Base-by-base conservation (phyloP, 305 asterid species). In the Lippia alba region DNA sequence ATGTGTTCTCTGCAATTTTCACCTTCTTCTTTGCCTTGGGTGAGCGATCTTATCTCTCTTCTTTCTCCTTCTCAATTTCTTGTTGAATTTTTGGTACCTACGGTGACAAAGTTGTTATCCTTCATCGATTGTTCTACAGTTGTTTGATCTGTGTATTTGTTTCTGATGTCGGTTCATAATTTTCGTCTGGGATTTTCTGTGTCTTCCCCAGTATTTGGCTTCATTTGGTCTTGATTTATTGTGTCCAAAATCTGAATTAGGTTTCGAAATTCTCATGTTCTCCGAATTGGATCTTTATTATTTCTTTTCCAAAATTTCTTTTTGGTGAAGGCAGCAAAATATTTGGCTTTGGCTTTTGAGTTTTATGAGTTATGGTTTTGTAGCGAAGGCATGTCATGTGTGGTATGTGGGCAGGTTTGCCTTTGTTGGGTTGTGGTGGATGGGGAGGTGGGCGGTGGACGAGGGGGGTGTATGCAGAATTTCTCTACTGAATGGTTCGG, bases 11-110 rank as follows among this genome's bases (percentile, higher is more conserved):
- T 16, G 96, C 96, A 24, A 83, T 94, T 73, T 84, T 91, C 76
- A 94, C 99, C 56, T 91, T 91, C 74, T 86, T 89, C 91, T 91
- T 91, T 72, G 97, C 99, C 44, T 71, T 89, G 68, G 95, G 99
- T 94, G 53, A 72, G 91, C 74, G 8, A 73, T 34, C 30, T 24
- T 24, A 24, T 24, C 30, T 24, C 30, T 24, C 30, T 67, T 19
- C 17, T 12, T 2, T 4, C 61, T 45, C 8, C 14, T 49, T 36
- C 45, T 18, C 32, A 4, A 66, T 76, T 70, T 63, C 15, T 58
- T 32, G 16, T 48, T 66, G 41, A 4, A 4, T 17, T 55, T 81
- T 69, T 66, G 5, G 40, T 64, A 33, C 5, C 4, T 70, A 39
- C 24, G 9, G 54, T 40, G 6, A 2, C 8, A 16, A 54, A 30